Evolutionary conservation across 805 yeast species (phyloP), one percentile per base, ranked within the genome.

Genomic region (Hanseniaspora nectarophila): DNA sequence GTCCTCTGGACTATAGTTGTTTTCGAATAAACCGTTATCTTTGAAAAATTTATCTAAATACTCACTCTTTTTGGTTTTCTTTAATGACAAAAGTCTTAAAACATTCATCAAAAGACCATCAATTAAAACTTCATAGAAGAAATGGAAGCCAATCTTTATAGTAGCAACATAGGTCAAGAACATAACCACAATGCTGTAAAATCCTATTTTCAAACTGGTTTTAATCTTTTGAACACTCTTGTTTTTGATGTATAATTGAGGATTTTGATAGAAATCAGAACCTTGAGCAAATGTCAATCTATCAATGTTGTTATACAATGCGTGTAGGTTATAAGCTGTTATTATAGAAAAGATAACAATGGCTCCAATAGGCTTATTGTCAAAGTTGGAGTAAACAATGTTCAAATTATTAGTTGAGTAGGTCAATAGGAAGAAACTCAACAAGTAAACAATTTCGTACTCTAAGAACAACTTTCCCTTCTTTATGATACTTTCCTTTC

Each of bases 301-400:
- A 62, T 79, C 80, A 55, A 77, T 68, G 60, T 80, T 82, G 53
- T 76, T 71, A 0, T 75, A 57, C 13, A 75, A 57, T 59, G 75
- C 82, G 55, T 75, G 79, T 1, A 70, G 46, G 7, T 80, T 59
- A 61, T 81, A 83, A 7, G 70, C 33, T 0, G 70, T 31, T 0
- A 78, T 74, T 7, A 72, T 59, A 24, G 69, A 61, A 1, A 66
- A 29, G n/a, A 46, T 29, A 8, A 45, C 35, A 10, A 48, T 23
- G 2, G 16, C 39, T n/a, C 28, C 35, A 16, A 46, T 26, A 10
- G 39, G 42, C 24, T 48, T 48, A 3, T 38, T 42, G 34, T 52
- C 43, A 35, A 52, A 39, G 16, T 39, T 32, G 10, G 28, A n/a
- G 37, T 45, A 45, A 29, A 39, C 5, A 2, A 8, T 13, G 26